Base-by-base conservation (phyloP, 163 green algal species). In the Scenedesmus sp. region DNA sequence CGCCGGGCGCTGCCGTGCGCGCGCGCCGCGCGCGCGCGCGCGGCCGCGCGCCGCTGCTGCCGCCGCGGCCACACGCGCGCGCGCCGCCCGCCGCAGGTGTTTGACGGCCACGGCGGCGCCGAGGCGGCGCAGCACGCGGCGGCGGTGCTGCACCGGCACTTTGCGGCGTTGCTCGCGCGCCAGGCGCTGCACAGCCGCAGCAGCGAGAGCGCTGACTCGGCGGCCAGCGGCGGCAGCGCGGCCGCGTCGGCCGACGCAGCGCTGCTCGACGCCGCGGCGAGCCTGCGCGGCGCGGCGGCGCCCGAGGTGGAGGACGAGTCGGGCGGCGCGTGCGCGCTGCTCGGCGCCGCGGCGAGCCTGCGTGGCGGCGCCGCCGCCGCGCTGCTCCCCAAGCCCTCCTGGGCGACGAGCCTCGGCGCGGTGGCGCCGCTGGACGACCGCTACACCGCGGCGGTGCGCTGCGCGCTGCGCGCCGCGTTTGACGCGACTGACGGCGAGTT, bases 401-500 rank as follows among this genome's bases (percentile, higher is more conserved):
- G 63, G 63, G 9, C 36, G 54, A 62, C 20, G 39, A n/a, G n/a
- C n/a, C n/a, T n/a, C n/a, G n/a, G 31, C 39, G 33, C 44, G 11
- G 70, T 60, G 42, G 39, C 62, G 4, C 51, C 28, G 5, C 22
- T 69, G 10, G 48, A 26, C 15, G 75, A 82, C 22, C 70, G 75
- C 39, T 58, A 69, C 54, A 63, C 13, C 51, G 24, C 69, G 18
- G 26, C 39, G 6, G 71, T 86, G 18, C 20, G 24, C 10, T 31
- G 57, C n/a, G 75, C 81, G n/a, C 75, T 86, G 34, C 75, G 75
- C 1, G 14, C 13, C 15, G 75, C 86, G 3, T 89, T 87, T 42
- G n/a, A 81, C 1, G 24, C 13, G 18, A 86, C 82, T 17, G 85
- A 89, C 50, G 71, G 48, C 15, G 84, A 91, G 63, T 71, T 82